Base-by-base conservation (phyloP, 2,329 filamentous ascomycete species). In the Fusarium robinianum region DNA sequence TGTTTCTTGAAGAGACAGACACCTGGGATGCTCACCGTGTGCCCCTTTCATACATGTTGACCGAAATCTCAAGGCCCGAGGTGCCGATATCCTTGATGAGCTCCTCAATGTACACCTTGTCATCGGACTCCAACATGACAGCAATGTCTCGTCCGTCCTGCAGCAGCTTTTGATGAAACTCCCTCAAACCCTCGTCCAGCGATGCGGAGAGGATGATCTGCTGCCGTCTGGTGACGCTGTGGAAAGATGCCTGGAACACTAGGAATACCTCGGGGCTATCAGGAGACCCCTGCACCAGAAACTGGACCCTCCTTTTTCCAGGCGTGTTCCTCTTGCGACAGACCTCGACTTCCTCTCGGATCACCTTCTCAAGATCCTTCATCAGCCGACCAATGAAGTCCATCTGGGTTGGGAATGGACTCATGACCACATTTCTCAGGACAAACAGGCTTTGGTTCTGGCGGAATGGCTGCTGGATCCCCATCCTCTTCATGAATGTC, bases 371-470 rank as follows among this genome's bases (percentile, higher is more conserved):
- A 18, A 74, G 64, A 12, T 62, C 60, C 0, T 44, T 29, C 7
- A 68, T 70, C 7, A 76, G 39, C 3, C 65, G 60, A 9, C 60
- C 58, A 24, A 73, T 66, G 47, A 75, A 74, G 27, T 67, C 63
- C 1, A 59, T 60, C 11, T 69, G 65, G 2, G 69, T 69, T 0
- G 71, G 68, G 30, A 70, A 74, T 1, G 72, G 71, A 5, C 67
- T 72, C 73, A 77, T 77, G 22, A 74, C 70, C 0, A 76, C 74
- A 17, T 76, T 77, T 7, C 72, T 64, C 7, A 77, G 35, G 2
- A 75, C 72, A 48, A 74, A 70, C 2, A 76, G 54, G 32, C 70
- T 67, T n/a, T n/a, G n/a, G n/a, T n/a, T n/a, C 8, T 70, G 62
- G 0, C 59, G 32, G 12, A 62, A 66, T 5, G 49, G 41, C 0